phyloP scores from a whole-genome alignment of 306 rosid genomes.

The Trifolium fragiferum region DNA sequence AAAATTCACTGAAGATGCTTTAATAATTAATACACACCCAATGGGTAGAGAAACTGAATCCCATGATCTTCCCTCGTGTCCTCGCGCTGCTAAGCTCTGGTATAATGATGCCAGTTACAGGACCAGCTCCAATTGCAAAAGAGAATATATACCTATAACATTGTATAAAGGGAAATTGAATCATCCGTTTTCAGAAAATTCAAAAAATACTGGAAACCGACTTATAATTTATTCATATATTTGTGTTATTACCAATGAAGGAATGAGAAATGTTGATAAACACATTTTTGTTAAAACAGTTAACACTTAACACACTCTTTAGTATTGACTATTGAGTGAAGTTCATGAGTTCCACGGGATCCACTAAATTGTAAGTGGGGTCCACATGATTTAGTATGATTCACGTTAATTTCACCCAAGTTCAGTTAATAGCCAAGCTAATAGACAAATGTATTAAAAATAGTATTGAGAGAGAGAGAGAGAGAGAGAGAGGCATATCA shows the following conservation, averaged over 20 bases:
- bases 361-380: neutral
- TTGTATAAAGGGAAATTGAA: slow-evolving; percentile 20
- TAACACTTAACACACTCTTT: neutral
- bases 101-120: slow-evolving; percentile 84
- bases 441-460: neutral
- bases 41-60: slow-evolving; percentile 82
- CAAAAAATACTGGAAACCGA: slow-evolving; percentile 11
- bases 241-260: slow-evolving; percentile 9
- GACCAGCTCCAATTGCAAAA: slow-evolving; percentile 92
- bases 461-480: neutral
- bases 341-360: neutral
- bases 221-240: slow-evolving; percentile 3
- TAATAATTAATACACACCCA: slow-evolving; percentile 61
- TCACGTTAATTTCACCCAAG: neutral
- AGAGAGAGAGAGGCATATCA: neutral
- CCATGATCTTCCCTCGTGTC: slow-evolving; percentile 88
- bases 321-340: neutral
- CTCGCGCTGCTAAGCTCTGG: slow-evolving; percentile 90
- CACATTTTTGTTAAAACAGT: neutral
- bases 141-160: slow-evolving; percentile 76
- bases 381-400: neutral
- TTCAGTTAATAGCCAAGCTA: slow-evolving; percentile 4
- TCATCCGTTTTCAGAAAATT: slow-evolving; percentile 7
- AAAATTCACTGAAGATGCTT: neutral
- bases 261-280: neutral